phyloP scores from a whole-genome alignment of 805 yeast species.

The Wickerhamia fluorescens region DNA sequence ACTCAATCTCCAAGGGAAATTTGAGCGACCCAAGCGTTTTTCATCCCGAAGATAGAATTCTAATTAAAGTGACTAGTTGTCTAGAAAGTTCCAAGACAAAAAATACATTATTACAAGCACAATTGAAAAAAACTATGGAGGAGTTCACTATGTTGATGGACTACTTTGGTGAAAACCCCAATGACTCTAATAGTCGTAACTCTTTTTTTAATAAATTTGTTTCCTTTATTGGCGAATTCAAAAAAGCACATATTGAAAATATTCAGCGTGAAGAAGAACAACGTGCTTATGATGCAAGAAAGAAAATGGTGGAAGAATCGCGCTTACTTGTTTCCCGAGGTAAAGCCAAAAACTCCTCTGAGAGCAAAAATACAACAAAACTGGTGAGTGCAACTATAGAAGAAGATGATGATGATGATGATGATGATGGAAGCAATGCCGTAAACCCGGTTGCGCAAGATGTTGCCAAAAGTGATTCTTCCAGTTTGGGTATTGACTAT shows the following conservation, averaged over 20 bases:
- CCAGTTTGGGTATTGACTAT: conserved; percentile 25
- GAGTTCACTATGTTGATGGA: conserved; percentile 70
- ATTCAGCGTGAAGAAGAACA: conserved; percentile 76
- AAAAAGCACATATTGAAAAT: conserved; percentile 75
- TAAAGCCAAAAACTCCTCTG: too few species aligned
- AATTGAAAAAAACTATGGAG: conserved; percentile 51
- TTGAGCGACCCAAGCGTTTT: conserved; percentile 69
- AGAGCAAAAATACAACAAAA: too few species aligned
- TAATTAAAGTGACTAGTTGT: conserved; percentile 54
- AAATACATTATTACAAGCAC: conserved; percentile 56
- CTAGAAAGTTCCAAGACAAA: conserved; percentile 72
- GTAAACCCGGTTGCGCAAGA: too few species aligned
- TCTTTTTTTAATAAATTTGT: conserved; percentile 74
- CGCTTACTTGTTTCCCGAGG: too few species aligned
- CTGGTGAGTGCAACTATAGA: too few species aligned
- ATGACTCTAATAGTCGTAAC: conserved; percentile 58
- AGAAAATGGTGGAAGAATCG: conserved; percentile 25
- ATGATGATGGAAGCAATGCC: conserved; percentile 5
- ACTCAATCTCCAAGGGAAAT: conserved; percentile 75
- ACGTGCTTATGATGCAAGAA: conserved; percentile 32
- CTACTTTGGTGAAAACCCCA: conserved; percentile 84
- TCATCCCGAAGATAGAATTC: conserved; percentile 77
- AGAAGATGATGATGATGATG: conserved; percentile 6
- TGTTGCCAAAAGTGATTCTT: conserved; percentile 5
- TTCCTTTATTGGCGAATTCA: conserved; percentile 72